phyloP scores from a whole-genome alignment of 2,329 filamentous ascomycete species.

The Coniella vitis region DNA sequence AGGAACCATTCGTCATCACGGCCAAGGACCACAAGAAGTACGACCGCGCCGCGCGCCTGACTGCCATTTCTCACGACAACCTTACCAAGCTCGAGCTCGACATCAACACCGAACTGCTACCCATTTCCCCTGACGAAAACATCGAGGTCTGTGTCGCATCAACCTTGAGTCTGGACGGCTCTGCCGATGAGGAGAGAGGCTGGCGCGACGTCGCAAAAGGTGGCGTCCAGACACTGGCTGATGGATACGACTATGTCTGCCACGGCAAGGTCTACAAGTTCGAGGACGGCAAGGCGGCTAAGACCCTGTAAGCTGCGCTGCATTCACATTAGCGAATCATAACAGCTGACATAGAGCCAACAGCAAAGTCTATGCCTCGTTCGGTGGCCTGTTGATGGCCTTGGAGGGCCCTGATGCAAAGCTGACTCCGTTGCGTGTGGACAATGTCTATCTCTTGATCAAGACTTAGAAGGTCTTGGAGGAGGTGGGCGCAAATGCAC shows the following conservation, averaged over 20 bases:
- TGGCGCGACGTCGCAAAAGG: slow-evolving; percentile 69
- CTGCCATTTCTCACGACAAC: slow-evolving; percentile 67
- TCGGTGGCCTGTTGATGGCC: slow-evolving; percentile 84
- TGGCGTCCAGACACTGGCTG: slow-evolving; percentile 58
- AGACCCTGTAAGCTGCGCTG: slow-evolving; percentile 66
- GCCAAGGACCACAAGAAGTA: slow-evolving; percentile 80
- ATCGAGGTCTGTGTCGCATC: slow-evolving; percentile 78
- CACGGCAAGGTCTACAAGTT: slow-evolving; percentile 86
- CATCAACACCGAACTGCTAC: slow-evolving; percentile 90
- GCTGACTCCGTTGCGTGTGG: slow-evolving; percentile 82
- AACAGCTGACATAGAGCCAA: not conserved
- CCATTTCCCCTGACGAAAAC: slow-evolving; percentile 64
- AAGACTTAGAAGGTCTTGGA: slow-evolving; percentile 61
- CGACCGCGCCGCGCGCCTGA: slow-evolving; percentile 86
- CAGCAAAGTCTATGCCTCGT: slow-evolving; percentile 91
- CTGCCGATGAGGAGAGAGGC: slow-evolving; percentile 65
- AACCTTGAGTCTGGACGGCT: slow-evolving; percentile 80
- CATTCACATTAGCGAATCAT: not conserved
- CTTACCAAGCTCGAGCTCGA: slow-evolving; percentile 77
- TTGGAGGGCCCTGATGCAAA: slow-evolving; percentile 95
- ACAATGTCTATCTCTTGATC: slow-evolving; percentile 86
- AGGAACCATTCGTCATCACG: slow-evolving; percentile 83
- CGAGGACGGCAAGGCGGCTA: slow-evolving; percentile 69
- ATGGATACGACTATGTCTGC: slow-evolving; percentile 83
- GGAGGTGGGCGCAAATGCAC: not conserved